Evolutionary conservation across 768 basidiomycete species (phyloP).

Genomic region (Hortiboletus campestris): DNA sequence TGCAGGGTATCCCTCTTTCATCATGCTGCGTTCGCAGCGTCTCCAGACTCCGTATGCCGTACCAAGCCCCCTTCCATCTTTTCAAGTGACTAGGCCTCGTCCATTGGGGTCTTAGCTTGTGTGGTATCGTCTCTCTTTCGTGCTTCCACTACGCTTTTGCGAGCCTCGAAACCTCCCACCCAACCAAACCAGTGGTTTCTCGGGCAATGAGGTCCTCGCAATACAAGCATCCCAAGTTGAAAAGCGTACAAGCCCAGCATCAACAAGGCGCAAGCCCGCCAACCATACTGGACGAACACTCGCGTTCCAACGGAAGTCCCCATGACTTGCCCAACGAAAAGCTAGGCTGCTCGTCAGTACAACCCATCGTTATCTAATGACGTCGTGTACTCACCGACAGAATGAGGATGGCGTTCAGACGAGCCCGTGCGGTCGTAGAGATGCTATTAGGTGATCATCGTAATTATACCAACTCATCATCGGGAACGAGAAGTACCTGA

Average conservation of each 20-base stretch:
- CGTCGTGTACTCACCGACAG: constrained; percentile 48
- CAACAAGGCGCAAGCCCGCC: constrained; percentile 63
- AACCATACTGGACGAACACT: constrained; percentile 68
- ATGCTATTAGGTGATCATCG: constrained; percentile 24
- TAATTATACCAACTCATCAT: constrained; percentile 2
- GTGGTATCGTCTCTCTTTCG: neutral
- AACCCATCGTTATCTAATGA: neutral
- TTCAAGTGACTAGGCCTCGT: neutral
- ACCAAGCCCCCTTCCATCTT: constrained; percentile 6
- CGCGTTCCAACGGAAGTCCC: constrained; percentile 74
- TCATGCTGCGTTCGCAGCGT: constrained; percentile 1
- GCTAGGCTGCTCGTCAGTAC: constrained; percentile 15
- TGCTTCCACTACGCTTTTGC: constrained; percentile 36
- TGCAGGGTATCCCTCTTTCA: neutral
- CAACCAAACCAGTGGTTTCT: constrained; percentile 59
- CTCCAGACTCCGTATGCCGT: neutral
- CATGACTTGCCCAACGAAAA: constrained; percentile 81
- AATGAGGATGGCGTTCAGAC: constrained; percentile 75
- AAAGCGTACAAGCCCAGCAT: constrained; percentile 58
- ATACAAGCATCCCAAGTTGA: constrained; percentile 53
- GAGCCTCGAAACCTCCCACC: constrained; percentile 50
- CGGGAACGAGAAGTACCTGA: constrained; percentile 42
- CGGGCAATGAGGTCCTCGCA: constrained; percentile 64
- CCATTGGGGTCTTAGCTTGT: neutral
- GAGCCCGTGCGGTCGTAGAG: constrained; percentile 51